A percentile compares a stretch with the other conserved stretches of the same genome.
Conservation (phyloP, 805 yeast genomes). For the Ascoidea tarda region DNA sequence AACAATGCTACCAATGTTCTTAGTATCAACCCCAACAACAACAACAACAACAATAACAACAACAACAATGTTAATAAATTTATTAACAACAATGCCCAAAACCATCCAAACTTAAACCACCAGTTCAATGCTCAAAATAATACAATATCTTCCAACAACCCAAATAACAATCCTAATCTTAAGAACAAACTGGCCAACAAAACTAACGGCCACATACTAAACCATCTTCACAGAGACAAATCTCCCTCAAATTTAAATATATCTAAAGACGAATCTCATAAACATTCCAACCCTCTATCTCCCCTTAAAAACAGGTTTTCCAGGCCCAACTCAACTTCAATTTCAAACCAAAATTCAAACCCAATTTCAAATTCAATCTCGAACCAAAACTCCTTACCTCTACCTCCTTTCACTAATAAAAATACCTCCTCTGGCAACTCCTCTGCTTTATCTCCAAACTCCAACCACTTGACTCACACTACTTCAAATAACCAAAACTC, state of each 20-base stretch:
- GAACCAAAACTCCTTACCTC: not conserved
- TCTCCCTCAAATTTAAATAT: too few species aligned
- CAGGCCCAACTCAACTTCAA: not conserved
- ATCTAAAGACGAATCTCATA: too few species aligned
- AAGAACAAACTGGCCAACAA: too few species aligned
- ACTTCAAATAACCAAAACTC: not conserved
- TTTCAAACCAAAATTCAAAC: not conserved
- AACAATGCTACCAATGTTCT: slow-evolving; percentile 8
- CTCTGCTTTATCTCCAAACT: not conserved
- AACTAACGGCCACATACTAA: too few species aligned
- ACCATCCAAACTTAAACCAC: too few species aligned
- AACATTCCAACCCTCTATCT: not conserved
- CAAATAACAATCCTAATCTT: too few species aligned
- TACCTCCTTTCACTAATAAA: not conserved
- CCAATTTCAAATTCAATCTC: not conserved
- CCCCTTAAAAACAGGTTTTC: not conserved
- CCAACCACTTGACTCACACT: not conserved
- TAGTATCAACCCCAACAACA: slow-evolving; percentile 6
- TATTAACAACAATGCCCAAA: not conserved
- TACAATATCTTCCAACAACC: too few species aligned
- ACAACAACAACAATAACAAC: slow-evolving; percentile 1
- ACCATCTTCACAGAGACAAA: too few species aligned
- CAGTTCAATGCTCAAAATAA: too few species aligned
- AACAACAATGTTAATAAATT: not conserved
- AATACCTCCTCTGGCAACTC: not conserved